Percentiles rank a stretch among this genome's conserved stretches.
Conservation (phyloP, 1,284 basidiomycete species). For the Cronartium ribicola region DNA sequence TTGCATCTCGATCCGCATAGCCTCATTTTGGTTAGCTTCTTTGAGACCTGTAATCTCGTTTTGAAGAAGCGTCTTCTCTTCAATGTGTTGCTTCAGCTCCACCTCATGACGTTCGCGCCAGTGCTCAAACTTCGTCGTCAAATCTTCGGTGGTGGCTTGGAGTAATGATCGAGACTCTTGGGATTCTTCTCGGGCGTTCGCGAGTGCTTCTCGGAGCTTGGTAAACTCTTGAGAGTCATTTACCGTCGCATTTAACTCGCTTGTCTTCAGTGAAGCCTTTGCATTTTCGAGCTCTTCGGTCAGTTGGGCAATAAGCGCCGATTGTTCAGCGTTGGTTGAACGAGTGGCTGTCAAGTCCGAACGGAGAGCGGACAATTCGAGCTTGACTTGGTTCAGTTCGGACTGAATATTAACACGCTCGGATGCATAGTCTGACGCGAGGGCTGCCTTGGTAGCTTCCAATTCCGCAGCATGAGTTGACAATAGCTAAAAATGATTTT, state of each 20-base stretch:
- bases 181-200: slow-evolving; percentile 9
- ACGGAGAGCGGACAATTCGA: slow-evolving; percentile 24
- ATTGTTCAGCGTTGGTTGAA: slow-evolving; percentile 16
- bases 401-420: slow-evolving; percentile 26
- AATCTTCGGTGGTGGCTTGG: slow-evolving; percentile 12
- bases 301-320: slow-evolving; percentile 17
- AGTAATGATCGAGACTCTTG: slow-evolving; percentile 2
- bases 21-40: slow-evolving; percentile 15
- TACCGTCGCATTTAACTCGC: slow-evolving; percentile 8
- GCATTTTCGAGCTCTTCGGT: slow-evolving; percentile 13
- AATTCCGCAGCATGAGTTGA: slow-evolving; percentile 28
- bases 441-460: slow-evolving; percentile 21
- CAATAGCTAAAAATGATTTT: slow-evolving; percentile 11
- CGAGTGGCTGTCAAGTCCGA: slow-evolving; percentile 21
- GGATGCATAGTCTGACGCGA: slow-evolving; percentile 30
- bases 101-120: slow-evolving; percentile 16
- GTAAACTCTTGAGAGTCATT: slow-evolving; percentile 13
- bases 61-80: slow-evolving; percentile 32
- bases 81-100: slow-evolving; percentile 30
- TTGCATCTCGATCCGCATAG: slow-evolving; percentile 13
- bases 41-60: slow-evolving; percentile 16
- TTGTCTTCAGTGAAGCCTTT: not conserved
- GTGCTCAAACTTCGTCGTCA: slow-evolving; percentile 23
- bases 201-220: slow-evolving; percentile 10
- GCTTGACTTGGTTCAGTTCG: slow-evolving; percentile 22